Evolutionary conservation across 768 basidiomycete genomes (phyloP).

Genomic region (Leccinum sublutescens): DNA sequence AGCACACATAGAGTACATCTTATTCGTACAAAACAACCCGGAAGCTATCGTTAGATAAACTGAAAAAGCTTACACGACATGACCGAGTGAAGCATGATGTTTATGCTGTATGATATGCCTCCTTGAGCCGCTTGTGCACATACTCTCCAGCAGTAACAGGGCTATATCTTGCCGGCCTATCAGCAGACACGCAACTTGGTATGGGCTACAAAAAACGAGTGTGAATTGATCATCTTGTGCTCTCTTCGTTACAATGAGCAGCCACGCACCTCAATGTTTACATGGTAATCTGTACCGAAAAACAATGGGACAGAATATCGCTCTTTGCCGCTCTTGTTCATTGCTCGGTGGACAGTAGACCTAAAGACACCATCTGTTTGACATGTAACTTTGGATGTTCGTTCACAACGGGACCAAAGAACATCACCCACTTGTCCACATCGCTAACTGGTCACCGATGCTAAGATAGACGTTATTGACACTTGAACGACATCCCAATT

Average conservation of each 20-base stretch:
- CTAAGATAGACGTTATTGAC: slow-evolving; percentile 37
- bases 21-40: too few species aligned
- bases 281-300: slow-evolving; percentile 88
- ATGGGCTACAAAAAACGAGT: slow-evolving; percentile 32
- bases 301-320: slow-evolving; percentile 89
- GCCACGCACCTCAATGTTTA: slow-evolving; percentile 63
- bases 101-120: slow-evolving; percentile 27
- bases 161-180: slow-evolving; percentile 64
- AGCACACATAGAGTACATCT: slow-evolving; percentile 12
- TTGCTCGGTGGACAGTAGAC: slow-evolving; percentile 83
- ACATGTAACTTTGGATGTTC: neutral
- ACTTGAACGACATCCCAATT: slow-evolving; percentile 14
- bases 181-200: slow-evolving; percentile 48
- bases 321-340: slow-evolving; percentile 66
- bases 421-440: slow-evolving; percentile 75
- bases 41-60: neutral
- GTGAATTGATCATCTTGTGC: neutral
- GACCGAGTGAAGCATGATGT: too few species aligned
- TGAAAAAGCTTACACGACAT: neutral
- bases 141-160: slow-evolving; percentile 80
- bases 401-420: neutral
- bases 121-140: slow-evolving; percentile 69
- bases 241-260: neutral
- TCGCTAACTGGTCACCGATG: slow-evolving; percentile 83
- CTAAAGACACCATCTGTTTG: slow-evolving; percentile 81